Evolutionary conservation across 2,329 filamentous ascomycete genomes (phyloP), one percentile per base, ranked within the genome.

Genomic region (Tolypocladium endophyticum): DNA sequence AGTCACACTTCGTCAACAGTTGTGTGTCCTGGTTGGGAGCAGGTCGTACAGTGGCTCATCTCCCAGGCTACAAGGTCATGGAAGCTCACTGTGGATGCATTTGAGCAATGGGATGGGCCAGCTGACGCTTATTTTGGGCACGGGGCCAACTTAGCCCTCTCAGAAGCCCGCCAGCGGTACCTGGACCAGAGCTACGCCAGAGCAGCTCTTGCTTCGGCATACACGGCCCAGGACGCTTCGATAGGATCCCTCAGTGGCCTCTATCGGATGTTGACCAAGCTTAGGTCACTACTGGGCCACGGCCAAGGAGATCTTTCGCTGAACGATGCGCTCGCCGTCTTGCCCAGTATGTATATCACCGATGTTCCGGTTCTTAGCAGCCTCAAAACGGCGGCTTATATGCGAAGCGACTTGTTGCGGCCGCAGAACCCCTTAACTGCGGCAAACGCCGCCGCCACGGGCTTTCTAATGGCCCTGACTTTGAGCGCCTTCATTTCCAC

Each of bases 91-190:
- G 77, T 86, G 38, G 78, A 79, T 56, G 85, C 82, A 9, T 76
- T 92, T 39, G 81, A 86, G 61, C 82, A 88, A 63, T 93, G 89
- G 89, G 84, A 87, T 65, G 89, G 89, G 0, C 87, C 88, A 0
- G 76, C 77, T 8, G 89, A 92, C 67, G 79, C 87, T 55, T 87
- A 92, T 64, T 70, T 90, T 5, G 87, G 86, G 4, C 82, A 81
- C 16, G 83, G 80, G 64, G 79, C 80, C 9, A 76, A 76, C 2
- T 71, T 79, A 55, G 84, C 83, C 74, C 70, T 90, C 56, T 79
- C 81, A 55, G 85, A 89, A 55, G 77, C 82, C 3, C 78, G 84
- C 54, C 81, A 85, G 64, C 75, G 78, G 39, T 80, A 83, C 62
- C 75, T 92, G 5, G 81, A 87, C 65, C 74, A 77, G 43, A 80